Percentiles rank a stretch among this genome's conserved stretches.
Evolutionary conservation across 495 filamentous ascomycete genomes (phyloP).

Genomic region (Rostrohypoxylon terebratum): DNA sequence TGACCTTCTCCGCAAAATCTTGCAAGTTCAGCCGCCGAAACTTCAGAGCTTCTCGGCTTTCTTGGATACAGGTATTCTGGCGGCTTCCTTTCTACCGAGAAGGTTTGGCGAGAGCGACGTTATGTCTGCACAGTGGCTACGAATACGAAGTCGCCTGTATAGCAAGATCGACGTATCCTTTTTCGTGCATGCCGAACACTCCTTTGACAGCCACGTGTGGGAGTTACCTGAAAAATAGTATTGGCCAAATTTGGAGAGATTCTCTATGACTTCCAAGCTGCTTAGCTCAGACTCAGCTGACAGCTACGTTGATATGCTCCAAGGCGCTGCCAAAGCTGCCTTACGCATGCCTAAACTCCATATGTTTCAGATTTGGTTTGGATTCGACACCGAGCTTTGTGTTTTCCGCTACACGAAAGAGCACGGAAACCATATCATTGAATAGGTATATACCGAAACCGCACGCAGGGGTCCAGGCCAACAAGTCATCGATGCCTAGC

Average conservation of each 20-base stretch:
- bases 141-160: neutral
- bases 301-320: neutral
- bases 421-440: neutral
- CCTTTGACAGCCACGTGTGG: neutral
- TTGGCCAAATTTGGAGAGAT: neutral
- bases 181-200: neutral
- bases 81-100: neutral
- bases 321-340: neutral
- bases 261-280: neutral
- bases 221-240: neutral
- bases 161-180: neutral
- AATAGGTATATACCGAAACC: neutral
- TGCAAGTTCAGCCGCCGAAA: neutral
- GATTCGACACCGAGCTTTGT: neutral
- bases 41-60: neutral
- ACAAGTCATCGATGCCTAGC: neutral
- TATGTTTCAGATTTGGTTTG: neutral
- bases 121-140: neutral
- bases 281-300: neutral
- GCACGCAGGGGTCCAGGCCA: neutral
- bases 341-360: neutral
- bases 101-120: neutral
- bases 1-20: neutral
- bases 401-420: neutral
- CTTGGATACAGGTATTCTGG: neutral